phyloP scores from a whole-genome alignment of 441 rosid species.

The Gossypium davidsonii region DNA sequence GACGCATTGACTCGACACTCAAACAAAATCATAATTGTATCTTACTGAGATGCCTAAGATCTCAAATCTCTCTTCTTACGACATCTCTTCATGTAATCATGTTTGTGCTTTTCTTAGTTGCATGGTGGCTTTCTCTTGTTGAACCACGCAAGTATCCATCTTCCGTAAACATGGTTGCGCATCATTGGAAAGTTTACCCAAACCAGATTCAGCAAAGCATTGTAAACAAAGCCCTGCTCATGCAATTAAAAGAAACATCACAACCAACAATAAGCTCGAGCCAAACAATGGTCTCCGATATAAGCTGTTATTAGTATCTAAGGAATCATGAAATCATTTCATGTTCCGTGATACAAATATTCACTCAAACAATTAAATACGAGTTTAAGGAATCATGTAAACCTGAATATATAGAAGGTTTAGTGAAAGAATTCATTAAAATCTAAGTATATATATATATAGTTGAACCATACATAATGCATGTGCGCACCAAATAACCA shows the following conservation, averaged over 20 bases:
- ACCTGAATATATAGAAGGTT: no score
- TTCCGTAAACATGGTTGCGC: constrained; percentile 54
- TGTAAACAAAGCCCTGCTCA: constrained; percentile 22
- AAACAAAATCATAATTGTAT: not conserved
- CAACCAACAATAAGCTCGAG: no score
- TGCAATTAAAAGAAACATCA: constrained; percentile 11
- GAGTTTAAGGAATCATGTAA: no score
- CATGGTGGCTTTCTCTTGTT: constrained; percentile 10
- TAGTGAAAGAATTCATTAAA: not conserved
- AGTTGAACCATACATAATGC: not conserved
- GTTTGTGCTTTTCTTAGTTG: constrained; percentile 5
- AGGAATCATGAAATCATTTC: no score
- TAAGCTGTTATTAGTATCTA: no score
- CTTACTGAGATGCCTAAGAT: not conserved
- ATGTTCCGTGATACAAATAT: no score
- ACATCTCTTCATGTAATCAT: not conserved
- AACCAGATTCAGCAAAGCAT: constrained; percentile 29
- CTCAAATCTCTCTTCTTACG: not conserved
- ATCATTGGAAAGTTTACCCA: constrained; percentile 22
- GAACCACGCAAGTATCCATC: constrained; percentile 31
- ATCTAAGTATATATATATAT: not conserved
- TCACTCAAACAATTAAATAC: no score
- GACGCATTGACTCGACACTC: not conserved
- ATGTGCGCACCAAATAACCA: not conserved
- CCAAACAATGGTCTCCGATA: not conserved